Conservation (phyloP, 805 yeast species). For the Candida qinlingensis region DNA sequence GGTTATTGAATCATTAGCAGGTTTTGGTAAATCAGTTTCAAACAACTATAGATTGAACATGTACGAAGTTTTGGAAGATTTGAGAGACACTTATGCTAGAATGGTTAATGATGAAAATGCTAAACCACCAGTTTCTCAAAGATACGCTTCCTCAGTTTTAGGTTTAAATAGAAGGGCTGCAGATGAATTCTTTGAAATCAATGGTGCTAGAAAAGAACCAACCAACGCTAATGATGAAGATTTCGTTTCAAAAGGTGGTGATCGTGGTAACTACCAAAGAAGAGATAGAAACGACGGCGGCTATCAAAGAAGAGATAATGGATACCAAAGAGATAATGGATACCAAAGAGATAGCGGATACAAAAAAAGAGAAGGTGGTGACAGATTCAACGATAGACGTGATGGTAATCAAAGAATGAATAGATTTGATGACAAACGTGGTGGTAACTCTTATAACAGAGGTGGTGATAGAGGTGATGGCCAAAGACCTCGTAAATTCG, state of each 20-base stretch:
- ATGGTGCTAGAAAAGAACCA: neutral
- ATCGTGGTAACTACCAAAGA: neutral
- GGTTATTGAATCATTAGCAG: conserved; percentile 30
- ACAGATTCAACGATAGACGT: conserved; percentile 1
- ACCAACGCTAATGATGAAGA: neutral
- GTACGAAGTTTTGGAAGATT: conserved; percentile 28
- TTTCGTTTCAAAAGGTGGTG: neutral
- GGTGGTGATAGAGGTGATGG: neutral
- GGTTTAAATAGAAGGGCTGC: conserved; percentile 20
- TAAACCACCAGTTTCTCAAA: conserved; percentile 18
- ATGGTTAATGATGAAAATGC: conserved; percentile 15
- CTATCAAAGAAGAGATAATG: neutral
- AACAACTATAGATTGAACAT: conserved; percentile 29
- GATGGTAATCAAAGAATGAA: conserved; percentile 1
- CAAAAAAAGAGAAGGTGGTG: conserved; percentile 4
- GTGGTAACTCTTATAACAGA: neutral
- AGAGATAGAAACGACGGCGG: too few species aligned
- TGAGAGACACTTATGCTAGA: conserved; percentile 26
- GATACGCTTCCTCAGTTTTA: conserved; percentile 19
- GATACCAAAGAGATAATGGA: neutral
- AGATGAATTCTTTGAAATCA: conserved; percentile 15
- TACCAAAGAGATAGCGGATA: conserved; percentile 1
- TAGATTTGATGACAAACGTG: neutral
- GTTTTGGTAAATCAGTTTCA: conserved; percentile 30
- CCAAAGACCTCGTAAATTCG: neutral